A percentile compares a stretch with the other conserved stretches of the same genome.
These are phyloP conservation scores for Avena insularis DNA, from an alignment of 176 grass and related monocot species.

Conservation along the genomic window DNA sequence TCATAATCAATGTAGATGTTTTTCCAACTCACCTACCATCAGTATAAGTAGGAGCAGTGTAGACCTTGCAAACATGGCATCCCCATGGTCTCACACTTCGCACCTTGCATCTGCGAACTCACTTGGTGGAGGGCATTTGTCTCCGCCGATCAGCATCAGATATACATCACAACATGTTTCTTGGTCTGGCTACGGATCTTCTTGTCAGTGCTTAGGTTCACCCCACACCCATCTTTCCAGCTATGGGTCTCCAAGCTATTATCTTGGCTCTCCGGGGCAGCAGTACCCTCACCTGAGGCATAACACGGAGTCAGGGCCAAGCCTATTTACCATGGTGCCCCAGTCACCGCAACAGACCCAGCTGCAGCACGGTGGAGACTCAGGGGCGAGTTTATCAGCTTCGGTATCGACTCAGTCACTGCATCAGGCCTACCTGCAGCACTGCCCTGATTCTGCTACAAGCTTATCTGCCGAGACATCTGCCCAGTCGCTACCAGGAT, in stretches of 20 bases:
- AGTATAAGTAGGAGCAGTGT: constrained; percentile 69
- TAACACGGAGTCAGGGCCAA: constrained; percentile 37
- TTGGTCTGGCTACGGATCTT: constrained; percentile 35
- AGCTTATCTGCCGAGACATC: constrained; percentile 65
- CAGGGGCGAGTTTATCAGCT: constrained; percentile 45
- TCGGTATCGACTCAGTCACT: constrained; percentile 38
- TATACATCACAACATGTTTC: constrained; percentile 40
- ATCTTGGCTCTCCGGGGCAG: constrained; percentile 55
- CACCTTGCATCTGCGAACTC: constrained; percentile 45
- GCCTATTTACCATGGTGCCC: constrained; percentile 50
- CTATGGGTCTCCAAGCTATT: constrained; percentile 51
- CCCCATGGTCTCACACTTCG: constrained; percentile 41
- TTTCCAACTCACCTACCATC: constrained; percentile 54
- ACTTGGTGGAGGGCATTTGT: constrained; percentile 42
- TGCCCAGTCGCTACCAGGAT: constrained; percentile 72
- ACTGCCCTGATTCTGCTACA: constrained; percentile 53
- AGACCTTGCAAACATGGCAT: constrained; percentile 63
- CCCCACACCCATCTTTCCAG: constrained; percentile 35
- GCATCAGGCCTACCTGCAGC: constrained; percentile 48
- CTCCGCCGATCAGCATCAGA: constrained; percentile 54
- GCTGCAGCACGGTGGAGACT: constrained; percentile 19
- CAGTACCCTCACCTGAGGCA: constrained; percentile 50
- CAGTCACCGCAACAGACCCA: constrained; percentile 39
- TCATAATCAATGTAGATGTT: constrained; percentile 43
- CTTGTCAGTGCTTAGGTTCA: constrained; percentile 39